These are phyloP conservation scores for Candida chilensis DNA, from an alignment of 805 yeast species.

Conservation along the genomic window DNA sequence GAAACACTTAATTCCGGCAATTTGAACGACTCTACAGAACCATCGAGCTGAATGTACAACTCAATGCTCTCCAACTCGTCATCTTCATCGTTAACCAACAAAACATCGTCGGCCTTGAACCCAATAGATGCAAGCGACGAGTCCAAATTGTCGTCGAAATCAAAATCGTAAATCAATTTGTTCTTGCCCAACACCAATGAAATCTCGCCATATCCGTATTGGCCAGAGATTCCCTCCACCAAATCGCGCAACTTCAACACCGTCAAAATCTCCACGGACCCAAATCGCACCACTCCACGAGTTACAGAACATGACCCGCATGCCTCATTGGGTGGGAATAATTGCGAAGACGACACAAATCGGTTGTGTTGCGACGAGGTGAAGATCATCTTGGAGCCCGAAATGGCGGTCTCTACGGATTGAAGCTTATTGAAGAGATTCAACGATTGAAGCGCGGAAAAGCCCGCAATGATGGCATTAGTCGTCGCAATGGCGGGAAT, in stretches of 20 bases:
- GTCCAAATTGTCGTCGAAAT: constrained; percentile 71
- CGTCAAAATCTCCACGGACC: constrained; percentile 12
- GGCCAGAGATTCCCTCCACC: constrained; percentile 34
- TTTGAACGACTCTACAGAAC: background rate
- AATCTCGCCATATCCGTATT: constrained; percentile 50
- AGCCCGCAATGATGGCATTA: constrained; percentile 90
- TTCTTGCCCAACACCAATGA: constrained; percentile 51
- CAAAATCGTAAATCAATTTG: constrained; percentile 71
- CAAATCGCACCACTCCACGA: constrained; percentile 38
- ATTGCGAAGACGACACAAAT: constrained; percentile 53
- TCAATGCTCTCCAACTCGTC: constrained; percentile 58
- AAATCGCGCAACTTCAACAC: constrained; percentile 27
- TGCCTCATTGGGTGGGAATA: constrained; percentile 54
- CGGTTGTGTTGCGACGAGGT: constrained; percentile 47
- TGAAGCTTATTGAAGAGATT: constrained; percentile 25
- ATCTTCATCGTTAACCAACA: constrained; percentile 75
- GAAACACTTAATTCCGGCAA: background rate
- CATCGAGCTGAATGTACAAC: constrained; percentile 33
- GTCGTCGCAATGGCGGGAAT: constrained; percentile 99
- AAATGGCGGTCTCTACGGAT: constrained; percentile 10
- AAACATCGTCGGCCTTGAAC: constrained; percentile 47
- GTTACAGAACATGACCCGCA: constrained; percentile 62
- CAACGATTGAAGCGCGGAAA: constrained; percentile 68
- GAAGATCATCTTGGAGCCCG: constrained; percentile 37
- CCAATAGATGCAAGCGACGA: constrained; percentile 42